Evolutionary conservation across 2,329 filamentous ascomycete species (phyloP).

Genomic region (Phoma herbarum): DNA sequence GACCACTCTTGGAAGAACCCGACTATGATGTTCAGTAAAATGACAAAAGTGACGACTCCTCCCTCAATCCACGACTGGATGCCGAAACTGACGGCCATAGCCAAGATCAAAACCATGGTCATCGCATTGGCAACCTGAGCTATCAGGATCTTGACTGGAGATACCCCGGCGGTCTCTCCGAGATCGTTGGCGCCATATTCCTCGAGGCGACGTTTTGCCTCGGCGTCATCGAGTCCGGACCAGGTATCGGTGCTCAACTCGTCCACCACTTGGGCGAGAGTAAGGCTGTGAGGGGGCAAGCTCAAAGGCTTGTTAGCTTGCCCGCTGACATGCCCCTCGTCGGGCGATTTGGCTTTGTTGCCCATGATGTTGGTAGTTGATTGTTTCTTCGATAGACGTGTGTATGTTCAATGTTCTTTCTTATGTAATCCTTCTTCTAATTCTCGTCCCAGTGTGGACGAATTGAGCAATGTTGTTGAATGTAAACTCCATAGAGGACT

Average conservation of each 20-base stretch:
- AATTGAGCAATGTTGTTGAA: constrained; percentile 30
- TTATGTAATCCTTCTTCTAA: constrained; percentile 27
- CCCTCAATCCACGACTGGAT: constrained; percentile 60
- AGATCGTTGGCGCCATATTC: constrained; percentile 75
- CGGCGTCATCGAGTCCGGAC: constrained; percentile 68
- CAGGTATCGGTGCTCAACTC: constrained; percentile 71
- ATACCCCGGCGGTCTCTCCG: constrained; percentile 72
- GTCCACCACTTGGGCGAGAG: constrained; percentile 60
- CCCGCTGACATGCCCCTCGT: constrained; percentile 48
- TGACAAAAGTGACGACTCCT: constrained; percentile 58
- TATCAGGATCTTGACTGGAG: constrained; percentile 75
- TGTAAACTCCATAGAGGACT: constrained; percentile 36
- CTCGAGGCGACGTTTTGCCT: constrained; percentile 67
- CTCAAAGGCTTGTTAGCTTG: constrained; percentile 62
- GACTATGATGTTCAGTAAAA: constrained; percentile 56
- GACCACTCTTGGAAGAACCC: constrained; percentile 59
- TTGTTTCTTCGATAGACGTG: not conserved
- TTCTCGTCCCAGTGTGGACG: constrained; percentile 38
- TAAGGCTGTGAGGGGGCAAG: constrained; percentile 68
- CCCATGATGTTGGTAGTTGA: constrained; percentile 28
- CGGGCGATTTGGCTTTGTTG: constrained; percentile 29
- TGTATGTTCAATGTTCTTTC: constrained; percentile 1
- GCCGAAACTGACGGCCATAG: constrained; percentile 59
- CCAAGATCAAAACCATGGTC: constrained; percentile 69
- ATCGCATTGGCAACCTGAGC: constrained; percentile 81